These are phyloP conservation scores for Chenopodium suecicum DNA, from an alignment of 148 eudicot species.

Conservation along the genomic window DNA sequence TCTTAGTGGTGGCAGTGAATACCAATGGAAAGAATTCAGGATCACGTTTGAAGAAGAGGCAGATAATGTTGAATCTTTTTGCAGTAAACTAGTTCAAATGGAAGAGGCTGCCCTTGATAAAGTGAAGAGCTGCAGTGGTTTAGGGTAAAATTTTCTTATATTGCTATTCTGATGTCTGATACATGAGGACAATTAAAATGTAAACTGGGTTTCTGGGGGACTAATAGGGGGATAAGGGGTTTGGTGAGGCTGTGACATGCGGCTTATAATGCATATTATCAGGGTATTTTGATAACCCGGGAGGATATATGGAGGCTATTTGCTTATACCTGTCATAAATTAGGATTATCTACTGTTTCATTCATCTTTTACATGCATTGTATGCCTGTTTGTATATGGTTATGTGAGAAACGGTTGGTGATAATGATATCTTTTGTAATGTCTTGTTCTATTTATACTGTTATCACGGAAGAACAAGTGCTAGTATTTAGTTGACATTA, in stretches of 20 bases:
- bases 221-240: too few relatives aligned
- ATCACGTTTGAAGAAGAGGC: slow-evolving; percentile 62
- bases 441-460: not conserved
- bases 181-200: not conserved
- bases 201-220: too few relatives aligned
- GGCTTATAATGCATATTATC: not conserved
- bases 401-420: not conserved
- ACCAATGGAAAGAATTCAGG: slow-evolving; percentile 74
- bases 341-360: not conserved
- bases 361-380: not conserved
- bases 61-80: slow-evolving; percentile 55
- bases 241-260: too few relatives aligned
- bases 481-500: not conserved
- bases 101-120: slow-evolving; percentile 73
- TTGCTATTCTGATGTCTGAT: not conserved
- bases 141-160: slow-evolving; percentile 12
- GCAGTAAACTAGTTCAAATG: slow-evolving; percentile 70
- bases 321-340: not conserved
- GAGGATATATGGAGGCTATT: not conserved
- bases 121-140: slow-evolving; percentile 60
- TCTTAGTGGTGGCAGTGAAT: slow-evolving; percentile 48
- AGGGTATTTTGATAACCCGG: not conserved
- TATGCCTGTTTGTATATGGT: not conserved
- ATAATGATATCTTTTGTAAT: too few relatives aligned
- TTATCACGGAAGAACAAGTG: not conserved